phyloP scores from a whole-genome alignment of 345 rosid genomes.

The Linum usitatissimum region DNA sequence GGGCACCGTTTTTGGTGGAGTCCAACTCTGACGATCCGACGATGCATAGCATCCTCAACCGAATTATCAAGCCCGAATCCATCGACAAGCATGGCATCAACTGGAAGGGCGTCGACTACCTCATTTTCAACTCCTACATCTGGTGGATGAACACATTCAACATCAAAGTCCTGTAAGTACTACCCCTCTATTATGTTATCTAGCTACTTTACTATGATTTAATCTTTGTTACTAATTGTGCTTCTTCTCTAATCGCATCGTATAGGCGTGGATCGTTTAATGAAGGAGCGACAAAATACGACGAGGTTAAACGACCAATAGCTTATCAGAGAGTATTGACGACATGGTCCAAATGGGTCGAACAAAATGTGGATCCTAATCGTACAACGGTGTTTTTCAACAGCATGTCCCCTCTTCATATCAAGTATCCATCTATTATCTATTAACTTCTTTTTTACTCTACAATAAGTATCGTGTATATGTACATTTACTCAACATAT shows the following conservation, averaged over 20 bases:
- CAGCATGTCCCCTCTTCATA: slow-evolving; percentile 23
- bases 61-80: slow-evolving; percentile 37
- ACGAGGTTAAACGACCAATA: slow-evolving; percentile 15
- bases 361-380: slow-evolving; percentile 18
- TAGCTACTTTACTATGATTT: not conserved
- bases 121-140: slow-evolving; percentile 49
- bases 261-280: slow-evolving; percentile 9
- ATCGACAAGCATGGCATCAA: slow-evolving; percentile 43
- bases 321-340: slow-evolving; percentile 18
- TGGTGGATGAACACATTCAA: slow-evolving; percentile 53
- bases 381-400: slow-evolving; percentile 16
- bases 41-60: slow-evolving; percentile 36
- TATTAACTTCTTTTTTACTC: not conserved
- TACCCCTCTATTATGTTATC: not conserved
- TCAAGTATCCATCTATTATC: slow-evolving; percentile 13
- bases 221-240: not conserved
- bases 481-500: no score
- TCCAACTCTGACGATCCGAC: slow-evolving; percentile 50
- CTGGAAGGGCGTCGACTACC: slow-evolving; percentile 45
- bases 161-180: slow-evolving; percentile 48
- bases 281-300: slow-evolving; percentile 11
- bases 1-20: slow-evolving; percentile 63
- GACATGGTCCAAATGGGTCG: slow-evolving; percentile 19
- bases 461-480: no score
- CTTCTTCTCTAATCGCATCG: not conserved